phyloP scores from a whole-genome alignment of 495 filamentous ascomycete genomes.

The Margaritispora aquatica region DNA sequence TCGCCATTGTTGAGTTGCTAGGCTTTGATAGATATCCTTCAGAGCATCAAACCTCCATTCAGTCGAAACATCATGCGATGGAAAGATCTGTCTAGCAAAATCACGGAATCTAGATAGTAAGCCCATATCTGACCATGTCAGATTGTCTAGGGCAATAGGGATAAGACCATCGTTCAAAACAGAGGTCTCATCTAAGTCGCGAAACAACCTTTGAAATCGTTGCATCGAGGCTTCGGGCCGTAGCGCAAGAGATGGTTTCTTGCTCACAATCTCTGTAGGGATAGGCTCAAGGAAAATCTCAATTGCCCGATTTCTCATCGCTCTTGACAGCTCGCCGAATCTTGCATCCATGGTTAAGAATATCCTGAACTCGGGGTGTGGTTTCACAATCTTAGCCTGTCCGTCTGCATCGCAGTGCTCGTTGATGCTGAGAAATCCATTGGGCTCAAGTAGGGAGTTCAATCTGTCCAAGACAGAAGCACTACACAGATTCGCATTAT shows the following conservation, averaged over 20 bases:
- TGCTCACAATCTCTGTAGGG: not conserved
- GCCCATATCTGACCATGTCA: conserved; percentile 42
- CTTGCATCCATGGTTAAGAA: conserved; percentile 93
- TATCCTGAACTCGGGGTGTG: conserved; percentile 83
- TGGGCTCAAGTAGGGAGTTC: conserved; percentile 89
- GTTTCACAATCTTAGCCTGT: conserved; percentile 68
- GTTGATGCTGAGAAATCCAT: conserved; percentile 81
- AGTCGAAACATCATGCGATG: not conserved
- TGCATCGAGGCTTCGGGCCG: conserved; percentile 17
- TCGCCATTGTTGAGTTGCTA: conserved; percentile 5
- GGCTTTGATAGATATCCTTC: conserved; percentile 10
- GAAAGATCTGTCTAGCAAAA: not conserved
- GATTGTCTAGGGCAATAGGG: conserved; percentile 41
- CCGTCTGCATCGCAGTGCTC: conserved; percentile 83
- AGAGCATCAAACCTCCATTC: not conserved
- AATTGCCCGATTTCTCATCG: conserved; percentile 92
- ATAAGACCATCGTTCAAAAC: conserved; percentile 10
- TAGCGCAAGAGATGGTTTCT: not conserved
- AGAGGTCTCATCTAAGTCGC: conserved; percentile 11
- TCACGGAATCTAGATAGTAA: conserved; percentile 36
- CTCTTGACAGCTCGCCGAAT: conserved; percentile 89
- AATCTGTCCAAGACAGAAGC: conserved; percentile 90
- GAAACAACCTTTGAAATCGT: conserved; percentile 6
- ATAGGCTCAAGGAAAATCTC: conserved; percentile 69
- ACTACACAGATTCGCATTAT: conserved; percentile 95